Evolutionary conservation across 495 filamentous ascomycete genomes (phyloP), one percentile per base, ranked within the genome.

Genomic region (Aspergillus asperescens): DNA sequence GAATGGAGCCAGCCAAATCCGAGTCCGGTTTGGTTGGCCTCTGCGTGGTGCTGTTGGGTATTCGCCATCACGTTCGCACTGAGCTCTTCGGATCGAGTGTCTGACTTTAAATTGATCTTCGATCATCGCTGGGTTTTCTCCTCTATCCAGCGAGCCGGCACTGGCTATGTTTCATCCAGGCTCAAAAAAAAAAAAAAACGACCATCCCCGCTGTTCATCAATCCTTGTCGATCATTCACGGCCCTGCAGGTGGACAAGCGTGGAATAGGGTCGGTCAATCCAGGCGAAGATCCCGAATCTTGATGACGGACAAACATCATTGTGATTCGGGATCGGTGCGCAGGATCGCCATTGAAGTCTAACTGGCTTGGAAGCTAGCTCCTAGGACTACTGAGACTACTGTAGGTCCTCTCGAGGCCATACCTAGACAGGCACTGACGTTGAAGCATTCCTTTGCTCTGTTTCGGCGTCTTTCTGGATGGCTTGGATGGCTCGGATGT

Each of bases 321-420:
- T 46, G 42, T 46, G 24, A 46, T 18, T 32, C n/a, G 12, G 50
- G 44, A 52, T 50, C 49, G 39, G 18, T 42, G 18, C 20, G 46
- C 55, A 57, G 52, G 50, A 52, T 61, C 57, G 29, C 28, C 57
- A 18, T 52, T 48, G 52, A 60, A 50, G 57, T 53, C 52, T 55
- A 50, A 50, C 22, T 50, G 45, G 34, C 24, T 35, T 39, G 16
- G 18, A 28, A 41, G 19, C 41, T 38, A 24, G 24, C 41, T 28
- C 15, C 32, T 15, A n/a, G 32, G n/a, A 5, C 28, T 22, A 35
- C 29, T 47, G 29, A 47, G 44, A 24, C 44, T 34, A 32, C 41
- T 48, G 52, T n/a, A n/a, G n/a, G n/a, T n/a, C n/a, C n/a, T n/a
- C n/a, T n/a, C n/a, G n/a, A n/a, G n/a, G n/a, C n/a, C n/a, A 41